Conservation (phyloP, 306 rosid species). For the Begonia loranthoides region DNA sequence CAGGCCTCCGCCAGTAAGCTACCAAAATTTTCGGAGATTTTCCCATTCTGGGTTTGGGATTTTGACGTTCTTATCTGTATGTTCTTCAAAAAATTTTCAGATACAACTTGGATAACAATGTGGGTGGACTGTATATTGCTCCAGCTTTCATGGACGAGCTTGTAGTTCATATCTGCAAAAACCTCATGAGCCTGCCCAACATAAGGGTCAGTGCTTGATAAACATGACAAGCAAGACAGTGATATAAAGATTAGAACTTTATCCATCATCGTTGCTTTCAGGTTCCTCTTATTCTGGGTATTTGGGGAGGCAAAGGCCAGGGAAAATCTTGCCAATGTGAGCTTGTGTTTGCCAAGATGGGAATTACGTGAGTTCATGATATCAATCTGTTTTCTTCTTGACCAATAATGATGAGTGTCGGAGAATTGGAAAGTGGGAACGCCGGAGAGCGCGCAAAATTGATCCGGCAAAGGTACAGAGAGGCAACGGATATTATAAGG, state of each 20-base stretch:
- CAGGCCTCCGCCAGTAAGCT: constrained; percentile 69
- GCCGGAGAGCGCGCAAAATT: constrained; percentile 92
- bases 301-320: constrained; percentile 98
- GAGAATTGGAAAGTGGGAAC: constrained; percentile 89
- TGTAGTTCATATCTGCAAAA: constrained; percentile 72
- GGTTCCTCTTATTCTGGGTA: constrained; percentile 85
- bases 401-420: constrained; percentile 92
- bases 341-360: constrained; percentile 91
- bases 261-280: constrained; percentile 1
- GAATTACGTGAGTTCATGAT: constrained; percentile 54
- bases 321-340: constrained; percentile 89
- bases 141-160: constrained; percentile 84
- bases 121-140: constrained; percentile 75
- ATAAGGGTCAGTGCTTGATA: constrained; percentile 28
- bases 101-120: constrained; percentile 40
- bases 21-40: too few species aligned
- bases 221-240: too few species aligned
- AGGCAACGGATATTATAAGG: constrained; percentile 59
- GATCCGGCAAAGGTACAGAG: constrained; percentile 77
- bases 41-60: too few species aligned
- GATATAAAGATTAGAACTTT: too few species aligned
- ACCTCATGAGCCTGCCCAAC: constrained; percentile 59
- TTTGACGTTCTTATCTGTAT: too few species aligned
- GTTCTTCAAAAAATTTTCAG: constrained; percentile 14
- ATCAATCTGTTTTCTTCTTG: constrained; percentile 14